Conservation (phyloP, 495 filamentous ascomycete species). For the Haplographium delicatum region DNA sequence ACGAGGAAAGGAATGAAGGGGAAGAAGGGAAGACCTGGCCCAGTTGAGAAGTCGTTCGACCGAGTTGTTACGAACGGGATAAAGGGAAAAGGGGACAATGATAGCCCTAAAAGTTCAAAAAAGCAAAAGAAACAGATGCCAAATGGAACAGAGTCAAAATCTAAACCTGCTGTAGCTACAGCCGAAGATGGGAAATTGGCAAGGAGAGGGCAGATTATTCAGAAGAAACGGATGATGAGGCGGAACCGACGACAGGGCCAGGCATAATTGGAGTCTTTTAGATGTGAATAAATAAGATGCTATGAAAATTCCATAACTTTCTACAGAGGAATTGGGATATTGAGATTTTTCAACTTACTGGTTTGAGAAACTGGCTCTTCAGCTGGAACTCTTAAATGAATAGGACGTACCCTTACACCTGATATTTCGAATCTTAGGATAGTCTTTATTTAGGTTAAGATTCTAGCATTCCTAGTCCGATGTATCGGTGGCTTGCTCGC, state of each 20-base stretch:
- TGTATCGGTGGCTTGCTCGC: too few species aligned
- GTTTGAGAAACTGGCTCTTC: too few species aligned
- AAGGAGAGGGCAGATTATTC: slow-evolving; percentile 61
- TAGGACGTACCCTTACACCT: too few species aligned
- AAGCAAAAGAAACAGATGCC: slow-evolving; percentile 1
- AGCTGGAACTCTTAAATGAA: too few species aligned
- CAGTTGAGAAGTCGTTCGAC: slow-evolving; percentile 23
- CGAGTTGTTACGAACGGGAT: slow-evolving; percentile 23
- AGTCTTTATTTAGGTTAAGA: too few species aligned
- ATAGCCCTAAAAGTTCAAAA: slow-evolving; percentile 3
- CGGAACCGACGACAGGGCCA: slow-evolving; percentile 22
- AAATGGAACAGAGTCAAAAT: slow-evolving; percentile 3
- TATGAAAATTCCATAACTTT: too few species aligned
- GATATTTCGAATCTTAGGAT: too few species aligned
- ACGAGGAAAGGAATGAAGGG: slow-evolving; percentile 29
- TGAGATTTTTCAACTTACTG: too few species aligned
- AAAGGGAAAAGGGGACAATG: slow-evolving; percentile 12
- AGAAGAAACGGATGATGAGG: slow-evolving; percentile 59
- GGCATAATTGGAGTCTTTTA: too few species aligned
- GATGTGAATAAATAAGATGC: too few species aligned
- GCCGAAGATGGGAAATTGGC: slow-evolving; percentile 51
- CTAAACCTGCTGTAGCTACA: slow-evolving; percentile 1
- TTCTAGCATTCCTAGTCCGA: too few species aligned
- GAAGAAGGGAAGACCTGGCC: slow-evolving; percentile 32
- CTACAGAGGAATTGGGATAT: too few species aligned